These are phyloP conservation scores for Arachis hypogaea DNA, from an alignment of 306 rosid species.

Conservation along the genomic window DNA sequence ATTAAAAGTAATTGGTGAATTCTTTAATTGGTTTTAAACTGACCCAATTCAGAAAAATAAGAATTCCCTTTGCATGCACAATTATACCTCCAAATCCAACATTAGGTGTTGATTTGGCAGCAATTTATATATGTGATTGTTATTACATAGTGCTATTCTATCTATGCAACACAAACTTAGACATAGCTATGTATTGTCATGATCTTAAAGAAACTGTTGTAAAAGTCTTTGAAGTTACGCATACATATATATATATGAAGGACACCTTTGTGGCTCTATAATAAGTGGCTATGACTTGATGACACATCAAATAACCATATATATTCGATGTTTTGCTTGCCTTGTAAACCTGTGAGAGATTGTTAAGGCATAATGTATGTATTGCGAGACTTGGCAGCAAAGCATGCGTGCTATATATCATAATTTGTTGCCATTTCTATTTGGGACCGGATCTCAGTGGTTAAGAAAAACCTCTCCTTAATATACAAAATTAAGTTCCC, in stretches of 20 bases:
- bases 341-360: slow-evolving; percentile 30
- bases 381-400: slow-evolving; percentile 32
- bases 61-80: too few relatives aligned
- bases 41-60: too few relatives aligned
- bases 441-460: neutral
- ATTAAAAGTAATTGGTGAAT: too few relatives aligned
- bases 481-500: neutral
- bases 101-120: too few relatives aligned
- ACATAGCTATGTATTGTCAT: neutral
- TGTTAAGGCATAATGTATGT: neutral
- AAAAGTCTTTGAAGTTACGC: slow-evolving; percentile 5
- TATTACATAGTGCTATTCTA: too few relatives aligned
- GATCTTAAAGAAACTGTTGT: neutral
- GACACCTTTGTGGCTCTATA: neutral
- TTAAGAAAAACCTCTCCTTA: neutral
- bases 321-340: slow-evolving; percentile 21
- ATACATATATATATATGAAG: neutral
- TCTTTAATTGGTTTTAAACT: too few relatives aligned
- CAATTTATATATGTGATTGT: too few relatives aligned
- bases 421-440: neutral
- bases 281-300: neutral
- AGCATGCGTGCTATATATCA: slow-evolving; percentile 18
- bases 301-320: neutral
- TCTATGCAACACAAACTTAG: too few relatives aligned
- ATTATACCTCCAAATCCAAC: too few relatives aligned